Conservation (phyloP, 148 eudicot genomes). For the Heliamphora exappendiculata region DNA sequence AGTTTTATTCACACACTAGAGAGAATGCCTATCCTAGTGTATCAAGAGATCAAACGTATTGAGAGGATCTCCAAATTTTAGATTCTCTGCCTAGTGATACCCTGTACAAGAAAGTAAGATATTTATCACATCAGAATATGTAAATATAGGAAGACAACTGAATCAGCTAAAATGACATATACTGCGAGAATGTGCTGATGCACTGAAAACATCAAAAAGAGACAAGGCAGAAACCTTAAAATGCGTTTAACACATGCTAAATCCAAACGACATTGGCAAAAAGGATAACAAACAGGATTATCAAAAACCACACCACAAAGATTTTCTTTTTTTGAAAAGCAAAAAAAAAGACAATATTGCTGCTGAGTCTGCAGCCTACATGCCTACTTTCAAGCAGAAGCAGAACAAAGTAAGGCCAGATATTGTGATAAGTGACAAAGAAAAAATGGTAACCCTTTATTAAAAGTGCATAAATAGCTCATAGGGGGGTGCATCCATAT, state of each 20-base stretch:
- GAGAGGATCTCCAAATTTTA: not conserved
- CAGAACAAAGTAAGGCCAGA: too few species aligned
- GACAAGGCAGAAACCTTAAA: not conserved
- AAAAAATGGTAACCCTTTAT: too few species aligned
- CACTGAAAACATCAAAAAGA: not conserved
- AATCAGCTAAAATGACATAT: constrained; percentile 1
- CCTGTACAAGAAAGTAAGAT: not conserved
- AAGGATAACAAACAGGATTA: too few species aligned
- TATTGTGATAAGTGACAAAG: too few species aligned
- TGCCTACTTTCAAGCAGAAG: too few species aligned
- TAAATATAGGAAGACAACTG: not conserved
- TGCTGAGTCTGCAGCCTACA: too few species aligned
- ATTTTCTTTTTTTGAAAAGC: too few species aligned
- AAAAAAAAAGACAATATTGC: too few species aligned
- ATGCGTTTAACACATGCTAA: not conserved
- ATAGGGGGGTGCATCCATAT: too few species aligned
- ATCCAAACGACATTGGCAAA: too few species aligned
- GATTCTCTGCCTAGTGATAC: not conserved
- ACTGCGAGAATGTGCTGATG: not conserved
- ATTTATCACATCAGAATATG: not conserved
- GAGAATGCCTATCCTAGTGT: not conserved
- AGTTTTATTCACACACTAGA: not conserved
- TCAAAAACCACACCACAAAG: too few species aligned
- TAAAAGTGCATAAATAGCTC: too few species aligned
- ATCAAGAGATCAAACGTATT: not conserved